Percentiles rank a stretch among this genome's conserved stretches.
Conservation (phyloP, 345 rosid genomes). For the Murraya koenigii region DNA sequence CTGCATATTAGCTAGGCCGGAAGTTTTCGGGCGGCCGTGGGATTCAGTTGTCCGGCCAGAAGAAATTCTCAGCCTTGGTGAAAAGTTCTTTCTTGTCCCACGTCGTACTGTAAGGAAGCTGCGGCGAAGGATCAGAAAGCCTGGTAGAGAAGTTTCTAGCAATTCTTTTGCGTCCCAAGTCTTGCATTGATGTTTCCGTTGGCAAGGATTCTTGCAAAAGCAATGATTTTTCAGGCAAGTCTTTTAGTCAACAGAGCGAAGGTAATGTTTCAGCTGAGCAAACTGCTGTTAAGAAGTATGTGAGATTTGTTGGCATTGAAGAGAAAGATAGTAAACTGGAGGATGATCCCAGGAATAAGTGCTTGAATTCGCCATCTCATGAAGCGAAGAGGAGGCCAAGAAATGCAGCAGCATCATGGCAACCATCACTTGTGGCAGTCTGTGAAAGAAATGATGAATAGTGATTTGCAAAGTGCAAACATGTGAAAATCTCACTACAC, state of each 20-base stretch:
- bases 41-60: conserved; percentile 37
- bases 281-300: conserved; percentile 19
- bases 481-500: no score
- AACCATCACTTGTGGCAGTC: conserved; percentile 26
- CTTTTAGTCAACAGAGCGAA: neutral
- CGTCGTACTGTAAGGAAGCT: conserved; percentile 41
- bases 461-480: neutral
- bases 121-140: conserved; percentile 19
- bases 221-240: neutral
- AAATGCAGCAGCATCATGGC: conserved; percentile 16
- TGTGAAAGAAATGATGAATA: conserved; percentile 15
- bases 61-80: conserved; percentile 40
- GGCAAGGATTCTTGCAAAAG: neutral
- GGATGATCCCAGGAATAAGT: neutral
- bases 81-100: conserved; percentile 36
- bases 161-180: conserved; percentile 1
- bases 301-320: conserved; percentile 29
- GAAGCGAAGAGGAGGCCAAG: neutral
- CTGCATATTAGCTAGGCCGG: conserved; percentile 38
- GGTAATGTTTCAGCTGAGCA: conserved; percentile 6
- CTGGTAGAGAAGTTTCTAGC: neutral
- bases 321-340: conserved; percentile 7
- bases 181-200: conserved; percentile 3
- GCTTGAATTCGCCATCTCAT: neutral
- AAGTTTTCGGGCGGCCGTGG: conserved; percentile 48